phyloP scores from a whole-genome alignment of 371 early-diverging fungal species.

The Mucor plumbeus region DNA sequence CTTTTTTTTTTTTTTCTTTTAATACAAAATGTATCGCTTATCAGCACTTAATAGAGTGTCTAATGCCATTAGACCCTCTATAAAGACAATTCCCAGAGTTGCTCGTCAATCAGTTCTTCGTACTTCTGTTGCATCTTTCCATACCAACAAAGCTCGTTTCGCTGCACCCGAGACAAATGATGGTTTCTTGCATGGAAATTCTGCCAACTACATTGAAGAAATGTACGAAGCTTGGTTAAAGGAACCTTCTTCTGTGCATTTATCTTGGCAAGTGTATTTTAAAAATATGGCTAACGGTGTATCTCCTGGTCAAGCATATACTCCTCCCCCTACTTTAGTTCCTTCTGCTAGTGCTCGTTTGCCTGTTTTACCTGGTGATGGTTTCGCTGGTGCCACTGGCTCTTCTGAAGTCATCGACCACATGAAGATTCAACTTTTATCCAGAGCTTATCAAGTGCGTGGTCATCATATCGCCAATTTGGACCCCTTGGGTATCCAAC shows the following conservation, averaged over 20 bases:
- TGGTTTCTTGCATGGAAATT: conserved; percentile 69
- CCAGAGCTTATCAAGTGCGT: conserved; percentile 95
- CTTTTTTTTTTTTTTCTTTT: conserved; percentile 13
- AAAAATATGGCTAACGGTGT: conserved; percentile 82
- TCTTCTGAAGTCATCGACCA: conserved; percentile 88
- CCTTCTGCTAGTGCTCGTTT: conserved; percentile 73
- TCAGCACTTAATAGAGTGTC: conserved; percentile 35
- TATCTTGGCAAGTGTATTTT: conserved; percentile 97
- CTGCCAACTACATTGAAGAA: conserved; percentile 90
- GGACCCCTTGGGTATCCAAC: conserved; percentile 90
- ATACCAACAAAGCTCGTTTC: conserved; percentile 31
- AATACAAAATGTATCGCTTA: conserved; percentile 42
- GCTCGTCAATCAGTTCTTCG: conserved; percentile 29
- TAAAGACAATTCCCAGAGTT: conserved; percentile 14
- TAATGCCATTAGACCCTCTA: conserved; percentile 25
- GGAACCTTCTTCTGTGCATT: conserved; percentile 93
- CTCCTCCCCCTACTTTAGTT: conserved; percentile 81
- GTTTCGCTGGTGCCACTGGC: conserved; percentile 35
- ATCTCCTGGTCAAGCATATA: conserved; percentile 77
- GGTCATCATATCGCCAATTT: conserved; percentile 95
- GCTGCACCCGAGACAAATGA: conserved; percentile 40
- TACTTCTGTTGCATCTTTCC: conserved; percentile 35
- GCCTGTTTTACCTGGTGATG: conserved; percentile 59
- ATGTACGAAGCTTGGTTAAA: conserved; percentile 94
- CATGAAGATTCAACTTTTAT: conserved; percentile 97